A percentile compares a stretch with the other conserved stretches of the same genome.
Conservation (phyloP, 257 asterid species). For the Plectranthus barbatus region DNA sequence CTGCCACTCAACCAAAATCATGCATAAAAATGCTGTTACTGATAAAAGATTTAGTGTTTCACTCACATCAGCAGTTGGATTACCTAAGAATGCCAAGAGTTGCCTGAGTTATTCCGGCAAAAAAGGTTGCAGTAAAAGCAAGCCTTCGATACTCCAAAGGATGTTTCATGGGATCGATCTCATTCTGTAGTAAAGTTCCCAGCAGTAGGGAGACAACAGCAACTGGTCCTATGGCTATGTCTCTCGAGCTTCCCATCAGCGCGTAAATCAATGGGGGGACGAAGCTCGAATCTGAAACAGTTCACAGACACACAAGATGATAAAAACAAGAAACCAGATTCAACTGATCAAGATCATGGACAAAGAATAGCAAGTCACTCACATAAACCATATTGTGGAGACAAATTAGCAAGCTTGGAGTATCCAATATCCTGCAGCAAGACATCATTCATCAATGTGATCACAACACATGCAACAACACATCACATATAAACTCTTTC, state of each 20-base stretch:
- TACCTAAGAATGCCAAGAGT: conserved; percentile 71
- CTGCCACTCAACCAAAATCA: conserved; percentile 21
- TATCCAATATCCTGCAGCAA: conserved; percentile 62
- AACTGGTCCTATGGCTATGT: conserved; percentile 90
- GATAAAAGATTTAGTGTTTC: too few species aligned
- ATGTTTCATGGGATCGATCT: conserved; percentile 49
- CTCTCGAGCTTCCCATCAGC: conserved; percentile 86
- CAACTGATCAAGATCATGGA: background rate
- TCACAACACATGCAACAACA: background rate
- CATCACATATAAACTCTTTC: background rate
- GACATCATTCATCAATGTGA: background rate
- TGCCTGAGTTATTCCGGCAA: conserved; percentile 80
- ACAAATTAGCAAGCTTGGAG: conserved; percentile 72
- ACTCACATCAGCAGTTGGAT: too few species aligned
- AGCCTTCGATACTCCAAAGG: conserved; percentile 48
- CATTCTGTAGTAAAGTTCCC: conserved; percentile 51
- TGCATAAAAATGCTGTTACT: background rate
- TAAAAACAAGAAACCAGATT: background rate
- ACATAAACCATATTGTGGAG: conserved; percentile 80
- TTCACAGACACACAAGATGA: background rate
- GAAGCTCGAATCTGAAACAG: conserved; percentile 60
- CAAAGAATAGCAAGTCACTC: conserved; percentile 19
- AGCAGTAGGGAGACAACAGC: conserved; percentile 82
- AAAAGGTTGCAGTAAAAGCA: conserved; percentile 83
- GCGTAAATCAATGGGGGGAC: conserved; percentile 85